Base-by-base conservation (phyloP, 257 asterid species). In the Solanum habrochaites region DNA sequence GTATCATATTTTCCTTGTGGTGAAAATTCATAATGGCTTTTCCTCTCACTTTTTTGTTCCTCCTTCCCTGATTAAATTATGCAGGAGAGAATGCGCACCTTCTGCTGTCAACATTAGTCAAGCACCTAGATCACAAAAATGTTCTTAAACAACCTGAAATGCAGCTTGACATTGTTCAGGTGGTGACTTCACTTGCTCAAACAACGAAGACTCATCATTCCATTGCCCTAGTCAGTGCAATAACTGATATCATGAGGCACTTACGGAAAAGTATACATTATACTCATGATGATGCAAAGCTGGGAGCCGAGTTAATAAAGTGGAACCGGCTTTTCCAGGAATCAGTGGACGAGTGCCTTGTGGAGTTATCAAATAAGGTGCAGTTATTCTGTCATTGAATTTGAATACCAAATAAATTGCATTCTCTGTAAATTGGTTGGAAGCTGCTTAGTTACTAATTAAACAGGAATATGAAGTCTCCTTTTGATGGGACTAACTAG, bases 51-150 rank as follows among this genome's bases (percentile, higher is more conserved):
- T 39, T 70, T 10, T 47, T 78, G 40, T 80, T 29, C 66, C 67
- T 29, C 29, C 25, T 81, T 69, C 27, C 20, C 2, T 21, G 14
- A 60, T 64, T 42, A 10, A 32, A 49, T 82, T 37, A 74, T 91
- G 89, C 96, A 97, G 99, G 99, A 88, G 96, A 96, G 85, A 94
- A 94, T 87, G 87, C 93, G 10, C 99, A 96, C 93, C 92, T 94
- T 86, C 91, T 97, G 92, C 91, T 97, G 87, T 93, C 99, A 71
- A 93, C 90, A 87, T 93, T 97, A 89, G 93, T 97, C 86, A 97
- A 97, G 92, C 99, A 96, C 91, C 97, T 97, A 14, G 99, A 97
- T 90, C 99, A 95, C 89, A 97, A 95, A 91, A 95, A 91, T 80
- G 96, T 97, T 90, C 92, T 95, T 13, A 93, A 93, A 91, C 96